Conservation (phyloP, 352 stramenopile genomes). For the Phytopythium boreale region DNA sequence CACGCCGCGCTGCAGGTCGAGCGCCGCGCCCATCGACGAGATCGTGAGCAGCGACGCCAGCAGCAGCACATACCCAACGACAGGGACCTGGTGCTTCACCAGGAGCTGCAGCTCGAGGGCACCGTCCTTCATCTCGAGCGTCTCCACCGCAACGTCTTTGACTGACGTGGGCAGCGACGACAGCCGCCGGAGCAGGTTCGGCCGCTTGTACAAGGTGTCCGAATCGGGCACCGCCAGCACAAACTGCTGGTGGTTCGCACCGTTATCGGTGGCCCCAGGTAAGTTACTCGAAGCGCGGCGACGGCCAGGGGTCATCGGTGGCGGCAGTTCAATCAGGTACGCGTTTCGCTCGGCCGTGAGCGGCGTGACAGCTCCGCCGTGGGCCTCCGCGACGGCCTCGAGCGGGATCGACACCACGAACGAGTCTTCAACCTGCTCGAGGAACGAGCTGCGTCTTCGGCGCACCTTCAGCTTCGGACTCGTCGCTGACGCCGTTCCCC, state of each 20-base stretch:
- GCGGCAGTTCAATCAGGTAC: constrained; percentile 76
- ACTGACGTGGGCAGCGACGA: constrained; percentile 70
- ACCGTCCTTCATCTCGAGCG: constrained; percentile 59
- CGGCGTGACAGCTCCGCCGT: constrained; percentile 14
- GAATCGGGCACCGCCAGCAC: constrained; percentile 68
- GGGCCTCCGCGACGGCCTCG: constrained; percentile 31
- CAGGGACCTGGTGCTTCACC: constrained; percentile 69
- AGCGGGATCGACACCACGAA: constrained; percentile 83
- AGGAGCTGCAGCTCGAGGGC: constrained; percentile 68
- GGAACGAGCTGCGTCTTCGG: constrained; percentile 65
- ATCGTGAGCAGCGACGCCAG: constrained; percentile 70
- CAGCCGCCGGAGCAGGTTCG: constrained; percentile 50
- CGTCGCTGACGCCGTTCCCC: neutral
- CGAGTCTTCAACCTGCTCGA: constrained; percentile 67
- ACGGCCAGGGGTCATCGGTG: constrained; percentile 35
- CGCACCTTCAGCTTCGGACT: constrained; percentile 44
- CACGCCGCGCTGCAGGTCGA: constrained; percentile 68
- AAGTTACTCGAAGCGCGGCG: constrained; percentile 18
- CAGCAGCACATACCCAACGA: constrained; percentile 76
- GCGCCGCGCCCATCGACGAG: constrained; percentile 67
- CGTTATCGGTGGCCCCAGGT: neutral
- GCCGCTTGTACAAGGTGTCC: constrained; percentile 52
- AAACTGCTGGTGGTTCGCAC: constrained; percentile 45
- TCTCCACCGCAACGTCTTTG: constrained; percentile 70
- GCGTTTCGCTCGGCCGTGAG: constrained; percentile 49